A percentile compares a stretch with the other conserved stretches of the same genome.
These are phyloP conservation scores for Chlorella sp. DNA, from an alignment of 139 green algal species.

Conservation along the genomic window DNA sequence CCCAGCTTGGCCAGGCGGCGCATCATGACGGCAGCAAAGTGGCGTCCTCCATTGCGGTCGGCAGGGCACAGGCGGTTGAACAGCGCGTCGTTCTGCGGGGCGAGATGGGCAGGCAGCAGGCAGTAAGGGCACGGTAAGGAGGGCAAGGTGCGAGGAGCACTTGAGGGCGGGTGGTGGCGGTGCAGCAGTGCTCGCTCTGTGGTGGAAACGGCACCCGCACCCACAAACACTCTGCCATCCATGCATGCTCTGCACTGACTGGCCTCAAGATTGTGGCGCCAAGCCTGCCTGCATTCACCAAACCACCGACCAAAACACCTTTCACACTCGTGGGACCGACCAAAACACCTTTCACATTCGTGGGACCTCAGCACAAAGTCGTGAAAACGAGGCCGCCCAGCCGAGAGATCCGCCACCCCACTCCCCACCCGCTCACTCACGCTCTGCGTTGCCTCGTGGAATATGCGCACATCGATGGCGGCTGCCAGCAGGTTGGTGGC, in stretches of 20 bases:
- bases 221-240: too few relatives aligned
- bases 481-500: slow-evolving; percentile 98
- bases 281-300: not conserved
- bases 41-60: slow-evolving; percentile 68
- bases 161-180: not conserved
- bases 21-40: slow-evolving; percentile 93
- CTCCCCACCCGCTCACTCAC: too few relatives aligned
- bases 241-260: not conserved
- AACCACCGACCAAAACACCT: too few relatives aligned
- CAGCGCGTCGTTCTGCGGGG: slow-evolving; percentile 73
- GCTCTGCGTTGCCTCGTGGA: slow-evolving; percentile 93
- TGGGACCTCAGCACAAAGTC: too few relatives aligned
- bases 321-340: too few relatives aligned
- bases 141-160: too few relatives aligned
- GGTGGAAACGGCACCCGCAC: too few relatives aligned
- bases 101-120: not conserved
- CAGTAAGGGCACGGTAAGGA: not conserved
- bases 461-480: slow-evolving; percentile 96
- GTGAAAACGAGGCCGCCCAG: too few relatives aligned
- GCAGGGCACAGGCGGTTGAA: slow-evolving; percentile 90
- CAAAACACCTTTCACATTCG: too few relatives aligned
- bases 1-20: slow-evolving; percentile 89
- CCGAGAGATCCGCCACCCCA: too few relatives aligned
- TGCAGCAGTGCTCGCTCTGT: not conserved
- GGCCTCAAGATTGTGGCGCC: not conserved